phyloP scores from a whole-genome alignment of 2,329 filamentous ascomycete genomes.

The Colletotrichum tanaceti region DNA sequence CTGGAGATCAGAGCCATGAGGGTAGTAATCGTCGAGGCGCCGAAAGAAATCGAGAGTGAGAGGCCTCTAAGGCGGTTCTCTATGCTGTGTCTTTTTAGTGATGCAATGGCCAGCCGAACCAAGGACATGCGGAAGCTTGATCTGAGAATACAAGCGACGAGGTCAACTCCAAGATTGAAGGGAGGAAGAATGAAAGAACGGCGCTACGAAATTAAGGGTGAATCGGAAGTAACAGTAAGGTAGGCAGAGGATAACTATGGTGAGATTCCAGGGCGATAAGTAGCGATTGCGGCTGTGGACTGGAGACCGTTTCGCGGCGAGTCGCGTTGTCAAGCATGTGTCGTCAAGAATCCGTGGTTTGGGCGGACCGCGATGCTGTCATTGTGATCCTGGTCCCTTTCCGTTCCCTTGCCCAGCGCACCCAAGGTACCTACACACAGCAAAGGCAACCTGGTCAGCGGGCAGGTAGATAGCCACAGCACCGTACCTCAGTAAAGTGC shows the following conservation, averaged over 20 bases:
- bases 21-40: neutral
- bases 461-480: neutral
- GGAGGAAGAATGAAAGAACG: conserved; percentile 7
- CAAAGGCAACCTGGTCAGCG: conserved; percentile 10
- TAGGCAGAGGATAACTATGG: conserved; percentile 10
- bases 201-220: conserved; percentile 14
- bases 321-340: conserved; percentile 33
- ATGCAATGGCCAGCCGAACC: conserved; percentile 13
- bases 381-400: conserved; percentile 36
- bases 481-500: neutral
- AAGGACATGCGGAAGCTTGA: conserved; percentile 14
- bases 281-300: conserved; percentile 12
- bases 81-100: neutral
- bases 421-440: neutral
- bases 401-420: neutral
- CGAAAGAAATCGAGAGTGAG: neutral
- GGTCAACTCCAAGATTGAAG: conserved; percentile 5
- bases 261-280: neutral
- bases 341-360: conserved; percentile 30
- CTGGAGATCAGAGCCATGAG: conserved; percentile 18
- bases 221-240: conserved; percentile 2
- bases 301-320: conserved; percentile 5
- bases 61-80: neutral
- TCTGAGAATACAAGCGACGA: conserved; percentile 18
- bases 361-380: conserved; percentile 33